Conservation (phyloP, 768 basidiomycete genomes). For the Termitomyces sp. region DNA sequence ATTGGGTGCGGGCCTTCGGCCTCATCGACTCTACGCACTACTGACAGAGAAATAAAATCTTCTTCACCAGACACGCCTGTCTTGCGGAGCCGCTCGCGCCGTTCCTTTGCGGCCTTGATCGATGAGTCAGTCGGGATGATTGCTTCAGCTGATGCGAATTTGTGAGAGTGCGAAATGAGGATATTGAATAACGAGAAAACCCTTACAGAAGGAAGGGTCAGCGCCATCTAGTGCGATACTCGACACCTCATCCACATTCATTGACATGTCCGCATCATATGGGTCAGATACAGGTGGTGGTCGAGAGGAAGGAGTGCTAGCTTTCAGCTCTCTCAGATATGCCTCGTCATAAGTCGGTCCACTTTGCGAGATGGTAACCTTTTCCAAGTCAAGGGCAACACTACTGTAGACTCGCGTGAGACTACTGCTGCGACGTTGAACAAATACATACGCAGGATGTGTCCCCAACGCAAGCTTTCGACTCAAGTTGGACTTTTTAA, state of each 20-base stretch:
- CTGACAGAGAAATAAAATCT: slow-evolving; percentile 76
- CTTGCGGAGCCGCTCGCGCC: slow-evolving; percentile 61
- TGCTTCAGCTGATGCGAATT: slow-evolving; percentile 25
- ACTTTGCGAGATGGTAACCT: slow-evolving; percentile 48
- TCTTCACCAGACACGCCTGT: slow-evolving; percentile 41
- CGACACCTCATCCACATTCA: slow-evolving; percentile 37
- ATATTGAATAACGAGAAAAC: background rate
- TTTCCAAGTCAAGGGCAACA: slow-evolving; percentile 45
- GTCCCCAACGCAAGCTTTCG: slow-evolving; percentile 53
- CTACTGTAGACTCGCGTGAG: slow-evolving; percentile 24
- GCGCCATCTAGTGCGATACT: slow-evolving; percentile 25
- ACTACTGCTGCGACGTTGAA: slow-evolving; percentile 1
- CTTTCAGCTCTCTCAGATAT: slow-evolving; percentile 74
- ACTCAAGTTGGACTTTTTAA: slow-evolving; percentile 79
- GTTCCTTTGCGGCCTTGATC: slow-evolving; percentile 69
- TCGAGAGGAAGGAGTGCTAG: slow-evolving; percentile 60
- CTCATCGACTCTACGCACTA: slow-evolving; percentile 48
- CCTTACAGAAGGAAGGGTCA: slow-evolving; percentile 25
- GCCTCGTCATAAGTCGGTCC: slow-evolving; percentile 67
- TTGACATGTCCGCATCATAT: slow-evolving; percentile 49
- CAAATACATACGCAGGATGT: slow-evolving; percentile 40
- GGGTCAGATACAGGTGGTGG: slow-evolving; percentile 32
- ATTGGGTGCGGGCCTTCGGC: slow-evolving; percentile 77
- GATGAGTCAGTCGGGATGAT: slow-evolving; percentile 67
- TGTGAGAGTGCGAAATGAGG: background rate